These are phyloP conservation scores for Podila epigama DNA, from an alignment of 192 early-diverging fungal genomes.

Conservation along the genomic window DNA sequence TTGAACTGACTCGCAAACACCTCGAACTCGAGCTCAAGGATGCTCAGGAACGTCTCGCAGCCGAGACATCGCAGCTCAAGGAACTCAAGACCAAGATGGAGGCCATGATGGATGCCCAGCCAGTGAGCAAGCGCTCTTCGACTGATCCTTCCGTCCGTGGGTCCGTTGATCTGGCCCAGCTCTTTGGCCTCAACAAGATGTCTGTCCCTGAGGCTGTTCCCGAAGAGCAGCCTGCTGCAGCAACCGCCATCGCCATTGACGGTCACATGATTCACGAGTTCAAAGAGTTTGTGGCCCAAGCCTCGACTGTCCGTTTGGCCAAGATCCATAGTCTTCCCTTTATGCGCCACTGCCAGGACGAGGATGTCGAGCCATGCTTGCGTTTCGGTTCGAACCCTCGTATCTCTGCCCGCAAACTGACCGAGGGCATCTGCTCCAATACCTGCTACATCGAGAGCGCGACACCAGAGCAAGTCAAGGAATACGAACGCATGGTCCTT, in stretches of 20 bases:
- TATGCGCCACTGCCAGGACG: conserved; percentile 87
- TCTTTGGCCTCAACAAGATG: conserved; percentile 47
- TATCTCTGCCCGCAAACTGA: conserved; percentile 86
- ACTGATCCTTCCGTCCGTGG: conserved; percentile 44
- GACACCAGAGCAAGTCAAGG: conserved; percentile 57
- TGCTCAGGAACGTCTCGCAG: conserved; percentile 67
- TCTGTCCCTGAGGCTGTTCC: conserved; percentile 30
- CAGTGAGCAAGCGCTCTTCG: conserved; percentile 48
- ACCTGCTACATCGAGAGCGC: conserved; percentile 90
- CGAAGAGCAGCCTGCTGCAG: conserved; percentile 33
- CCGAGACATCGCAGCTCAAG: conserved; percentile 84
- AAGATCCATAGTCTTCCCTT: conserved; percentile 84
- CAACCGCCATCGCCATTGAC: conserved; percentile 67
- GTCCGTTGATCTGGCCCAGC: conserved; percentile 43
- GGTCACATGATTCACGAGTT: conserved; percentile 83
- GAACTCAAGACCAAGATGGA: conserved; percentile 87
- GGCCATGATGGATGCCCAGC: conserved; percentile 56
- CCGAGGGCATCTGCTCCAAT: conserved; percentile 89
- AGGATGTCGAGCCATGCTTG: conserved; percentile 93
- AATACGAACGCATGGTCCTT: conserved; percentile 46
- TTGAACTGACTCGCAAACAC: conserved; percentile 59
- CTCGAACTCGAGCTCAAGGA: conserved; percentile 76
- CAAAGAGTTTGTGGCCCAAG: conserved; percentile 79
- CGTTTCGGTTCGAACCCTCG: conserved; percentile 92
- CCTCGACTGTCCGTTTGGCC: conserved; percentile 67